Evolutionary conservation across 2,329 filamentous ascomycete genomes (phyloP), one percentile per base, ranked within the genome.

Genomic region (Colletotrichum orbiculare): DNA sequence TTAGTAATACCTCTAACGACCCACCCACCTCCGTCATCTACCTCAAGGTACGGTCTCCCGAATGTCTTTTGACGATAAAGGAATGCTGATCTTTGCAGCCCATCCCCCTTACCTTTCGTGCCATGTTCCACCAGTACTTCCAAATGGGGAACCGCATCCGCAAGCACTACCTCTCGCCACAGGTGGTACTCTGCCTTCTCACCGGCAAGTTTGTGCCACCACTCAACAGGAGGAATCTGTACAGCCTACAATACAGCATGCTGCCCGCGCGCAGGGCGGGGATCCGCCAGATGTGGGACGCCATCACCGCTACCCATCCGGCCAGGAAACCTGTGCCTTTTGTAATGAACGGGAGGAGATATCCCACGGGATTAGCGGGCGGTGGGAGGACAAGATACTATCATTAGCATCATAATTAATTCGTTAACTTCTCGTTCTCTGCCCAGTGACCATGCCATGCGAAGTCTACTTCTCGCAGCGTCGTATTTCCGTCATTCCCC

Each of bases 161-260:
- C 62, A 97, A 97, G 76, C 96, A 99, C 79, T 99, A 99, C 76
- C 85, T 98, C 47, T 95, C 94, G 0, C 93, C 93, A 0, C 87
- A 90, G 12, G 96, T 99, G 17, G 87, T 98, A 52, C 84, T 97
- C 43, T 96, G 93, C 72, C 89, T 99, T 2, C 83, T 94, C 33
- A 97, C 93, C 0, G 96, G 96, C 64, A 92, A 91, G 67, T 97
- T 97, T 69, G 94, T 98, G 2, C 96, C 95, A 11, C 95, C 96
- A 0, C 96, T 99, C 53, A 94, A 97, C 75, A 88, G 96, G 56
- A 95, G 94, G 74, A 96, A 96, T 73, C 83, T 99, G 54, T 99
- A 99, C 79, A 96, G 93, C 71, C 83, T 99, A 72, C 96, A 99
- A 79, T 99, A 99, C 78, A 97, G 93, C 80, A 98, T 98, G 93